A percentile compares a stretch with the other conserved stretches of the same genome.
These are phyloP conservation scores for Canna indica DNA, from an alignment of 176 grass and related monocot species.

Conservation along the genomic window DNA sequence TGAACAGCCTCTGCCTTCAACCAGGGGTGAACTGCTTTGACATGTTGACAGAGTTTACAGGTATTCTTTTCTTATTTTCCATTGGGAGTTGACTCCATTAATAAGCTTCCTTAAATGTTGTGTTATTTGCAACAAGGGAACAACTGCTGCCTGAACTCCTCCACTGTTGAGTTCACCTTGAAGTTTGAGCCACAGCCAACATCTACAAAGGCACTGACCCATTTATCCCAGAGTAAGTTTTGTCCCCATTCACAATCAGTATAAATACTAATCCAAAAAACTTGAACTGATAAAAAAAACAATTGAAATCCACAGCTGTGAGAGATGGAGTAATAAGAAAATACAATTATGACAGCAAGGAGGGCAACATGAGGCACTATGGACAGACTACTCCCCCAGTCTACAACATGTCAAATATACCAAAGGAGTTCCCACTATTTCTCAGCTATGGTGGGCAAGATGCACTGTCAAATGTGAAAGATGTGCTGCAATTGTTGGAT, in stretches of 20 bases:
- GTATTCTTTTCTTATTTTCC: conserved; percentile 7
- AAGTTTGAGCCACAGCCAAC: conserved; percentile 49
- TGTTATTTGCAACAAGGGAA: conserved; percentile 8
- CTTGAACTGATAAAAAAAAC: background rate
- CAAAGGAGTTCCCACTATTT: conserved; percentile 41
- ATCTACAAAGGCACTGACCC: conserved; percentile 45
- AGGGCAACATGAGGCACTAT: conserved; percentile 36
- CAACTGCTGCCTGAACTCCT: conserved; percentile 55
- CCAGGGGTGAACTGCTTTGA: conserved; percentile 41
- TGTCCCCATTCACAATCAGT: background rate
- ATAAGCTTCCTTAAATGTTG: background rate
- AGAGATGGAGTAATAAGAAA: conserved; percentile 36
- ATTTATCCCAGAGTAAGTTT: conserved; percentile 46
- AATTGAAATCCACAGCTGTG: conserved; percentile 23
- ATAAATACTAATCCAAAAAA: background rate
- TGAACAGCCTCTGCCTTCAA: conserved; percentile 31
- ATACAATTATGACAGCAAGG: conserved; percentile 38
- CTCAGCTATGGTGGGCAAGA: conserved; percentile 46
- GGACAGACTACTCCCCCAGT: conserved; percentile 29
- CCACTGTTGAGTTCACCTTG: conserved; percentile 30
- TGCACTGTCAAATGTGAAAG: conserved; percentile 35
- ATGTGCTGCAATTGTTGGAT: conserved; percentile 31
- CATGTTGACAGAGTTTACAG: conserved; percentile 33
- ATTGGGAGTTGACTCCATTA: background rate
- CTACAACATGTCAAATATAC: conserved; percentile 44